Conservation (phyloP, 129 eudicot genomes). For the Deinandra increscens region DNA sequence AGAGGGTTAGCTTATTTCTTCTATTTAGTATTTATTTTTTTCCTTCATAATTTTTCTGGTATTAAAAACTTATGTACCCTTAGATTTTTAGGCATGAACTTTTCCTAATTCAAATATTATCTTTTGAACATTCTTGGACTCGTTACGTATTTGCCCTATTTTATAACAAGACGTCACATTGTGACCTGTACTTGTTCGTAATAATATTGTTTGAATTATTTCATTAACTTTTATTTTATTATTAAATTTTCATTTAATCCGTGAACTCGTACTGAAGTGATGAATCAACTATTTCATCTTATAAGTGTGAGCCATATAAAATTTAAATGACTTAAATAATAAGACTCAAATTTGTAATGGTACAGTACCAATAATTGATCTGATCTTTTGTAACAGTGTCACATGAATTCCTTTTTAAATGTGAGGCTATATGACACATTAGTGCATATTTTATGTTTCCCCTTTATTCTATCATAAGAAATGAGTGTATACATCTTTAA, state of each 20-base stretch:
- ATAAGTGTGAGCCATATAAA: neutral
- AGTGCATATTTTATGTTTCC: neutral
- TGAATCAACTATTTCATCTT: too few species aligned
- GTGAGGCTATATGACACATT: neutral
- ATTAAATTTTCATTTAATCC: neutral
- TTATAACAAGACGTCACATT: neutral
- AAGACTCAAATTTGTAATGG: neutral
- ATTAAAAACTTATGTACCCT: too few species aligned
- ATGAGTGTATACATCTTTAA: neutral
- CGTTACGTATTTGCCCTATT: too few species aligned
- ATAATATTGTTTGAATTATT: neutral
- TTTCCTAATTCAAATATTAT: neutral
- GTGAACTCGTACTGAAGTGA: neutral
- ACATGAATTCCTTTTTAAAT: neutral
- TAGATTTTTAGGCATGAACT: neutral
- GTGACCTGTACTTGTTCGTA: neutral
- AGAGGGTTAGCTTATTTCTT: constrained; percentile 58
- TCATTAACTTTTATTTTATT: neutral
- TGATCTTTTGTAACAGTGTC: neutral
- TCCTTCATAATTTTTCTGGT: neutral
- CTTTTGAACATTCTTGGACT: neutral
- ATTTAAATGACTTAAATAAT: constrained; percentile 2
- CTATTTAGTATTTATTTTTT: neutral
- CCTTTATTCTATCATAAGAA: neutral
- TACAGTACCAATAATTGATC: neutral